Base-by-base conservation (phyloP, 1,284 basidiomycete species). In the Ceratobasidium sp. region DNA sequence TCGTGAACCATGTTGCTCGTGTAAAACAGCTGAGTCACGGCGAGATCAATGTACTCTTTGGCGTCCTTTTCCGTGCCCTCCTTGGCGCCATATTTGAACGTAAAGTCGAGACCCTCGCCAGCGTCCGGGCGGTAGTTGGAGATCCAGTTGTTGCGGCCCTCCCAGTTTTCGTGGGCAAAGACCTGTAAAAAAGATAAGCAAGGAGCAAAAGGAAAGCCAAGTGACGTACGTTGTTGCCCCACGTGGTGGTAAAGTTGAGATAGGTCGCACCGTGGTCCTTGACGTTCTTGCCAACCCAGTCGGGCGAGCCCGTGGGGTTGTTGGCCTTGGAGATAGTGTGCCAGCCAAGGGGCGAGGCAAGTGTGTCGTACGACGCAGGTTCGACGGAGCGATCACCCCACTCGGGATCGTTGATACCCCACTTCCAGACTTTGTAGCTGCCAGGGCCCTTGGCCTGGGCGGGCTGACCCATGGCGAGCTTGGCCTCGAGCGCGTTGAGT, bases 1-100 rank as follows among this genome's bases (percentile, higher is more conserved):
- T 86, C 85, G 79, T 86, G 85, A 79, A 91, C 86, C 85, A 92
- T 84, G 86, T 98, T 98, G 81, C 86, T 87, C 27, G 95, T 98
- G 85, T 96, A 98, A 87, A 98, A 98, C 46, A 98, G 85, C 82
- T 98, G 94, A 0, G 95, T 89, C 74, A 97, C 84, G 11, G 94
- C 92, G 19, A 90, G 85, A 82, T 98, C 93, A 82, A 96, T 91
- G 83, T 94, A 95, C 78, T 89, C 88, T 85, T 89, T 87, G 1
- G 92, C 92, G 24, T 86, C 85, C 13, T 83, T 78, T 46, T 82
- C 82, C 54, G 87, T 84, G 0, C 87, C 87, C 69, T 81, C 76
- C 78, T 85, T 80, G 3, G 92, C 90, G 62, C 83, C 83, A 76
- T 94, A 97, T 41, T 85, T 83, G 85, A 85, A 97, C 80, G 92